Evolutionary conservation across 441 rosid genomes (phyloP), one percentile per base, ranked within the genome.

Genomic region (Gossypium davidsonii): DNA sequence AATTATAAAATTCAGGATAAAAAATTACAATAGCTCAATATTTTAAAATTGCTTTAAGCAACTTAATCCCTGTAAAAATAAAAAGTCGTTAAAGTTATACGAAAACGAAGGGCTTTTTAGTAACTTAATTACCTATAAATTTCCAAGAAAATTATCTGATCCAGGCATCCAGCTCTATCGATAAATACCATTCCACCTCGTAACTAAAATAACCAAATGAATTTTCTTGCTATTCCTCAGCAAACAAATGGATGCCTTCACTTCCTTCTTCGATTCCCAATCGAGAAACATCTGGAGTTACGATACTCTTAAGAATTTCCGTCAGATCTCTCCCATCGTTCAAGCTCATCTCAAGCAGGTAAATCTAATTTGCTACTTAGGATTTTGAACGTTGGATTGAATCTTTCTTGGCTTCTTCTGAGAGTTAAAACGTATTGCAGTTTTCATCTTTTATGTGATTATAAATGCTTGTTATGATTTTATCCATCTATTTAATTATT

Each of bases 241-340:
- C 9, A 28, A 39, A 23, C 42, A n/a, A 39, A 88, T 90, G 92
- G 90, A 88, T 6, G 79, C 90, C 0, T 90, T 87, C 74, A 23
- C 85, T 44, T 83, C 90, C 12, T 79, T 83, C 81, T 90, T 88
- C 71, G 76, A 65, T 42, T 55, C 76, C n/a, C 64, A 26, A 42
- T 73, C 76, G 11, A 53, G 65, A n/a, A 10, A 23, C 26, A 12
- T 15, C 48, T 62, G 62, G 75, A 73, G 34, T 51, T 62, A 61
- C 21, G 70, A 37, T 20, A 37, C 53, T 20, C 28, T 63, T 23
- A 73, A 73, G 64, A 53, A 73, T 37, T 73, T 73, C 55, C 53
- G 63, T n/a, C 63, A 37, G 31, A 73, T 73, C 70, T 63, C 70
- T 51, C 70, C 70, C 4, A 46, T 4, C 1, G 71, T 63, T 6